Conservation (phyloP, 73 alveolate genomes). For the Paraurostyla sp. region DNA sequence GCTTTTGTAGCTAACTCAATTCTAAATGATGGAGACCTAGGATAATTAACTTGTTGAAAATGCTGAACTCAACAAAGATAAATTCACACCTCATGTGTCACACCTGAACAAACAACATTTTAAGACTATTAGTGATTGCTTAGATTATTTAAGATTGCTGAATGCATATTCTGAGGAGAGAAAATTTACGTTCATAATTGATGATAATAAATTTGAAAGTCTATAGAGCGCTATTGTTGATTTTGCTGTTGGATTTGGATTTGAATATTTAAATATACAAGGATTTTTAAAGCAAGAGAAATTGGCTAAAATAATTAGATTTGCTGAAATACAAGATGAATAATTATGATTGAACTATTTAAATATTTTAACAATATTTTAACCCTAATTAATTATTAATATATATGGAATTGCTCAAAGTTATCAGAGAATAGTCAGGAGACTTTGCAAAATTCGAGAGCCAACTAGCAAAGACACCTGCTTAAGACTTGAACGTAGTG, state of each 20-base stretch:
- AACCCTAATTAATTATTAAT: background rate
- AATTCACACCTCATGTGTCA: constrained; percentile 32
- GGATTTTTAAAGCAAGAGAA: constrained; percentile 68
- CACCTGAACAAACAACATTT: background rate
- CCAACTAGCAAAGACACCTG: constrained; percentile 26
- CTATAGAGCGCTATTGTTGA: constrained; percentile 53
- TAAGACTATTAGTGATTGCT: constrained; percentile 19
- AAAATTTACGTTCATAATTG: background rate
- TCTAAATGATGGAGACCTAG: background rate
- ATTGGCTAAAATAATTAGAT: constrained; percentile 56
- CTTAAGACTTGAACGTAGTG: background rate
- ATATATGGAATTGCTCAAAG: constrained; percentile 51
- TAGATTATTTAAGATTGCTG: background rate
- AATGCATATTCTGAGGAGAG: constrained; percentile 34
- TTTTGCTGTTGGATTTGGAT: constrained; percentile 60
- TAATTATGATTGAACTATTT: background rate
- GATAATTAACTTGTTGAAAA: constrained; percentile 20
- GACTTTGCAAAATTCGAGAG: constrained; percentile 57
- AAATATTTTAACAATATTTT: background rate
- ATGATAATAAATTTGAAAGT: constrained; percentile 60
- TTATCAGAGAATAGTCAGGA: constrained; percentile 53
- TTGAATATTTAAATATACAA: constrained; percentile 39
- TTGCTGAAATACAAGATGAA: constrained; percentile 38
- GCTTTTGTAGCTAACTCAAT: background rate
- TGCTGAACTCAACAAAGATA: constrained; percentile 19